phyloP scores from a whole-genome alignment of 805 yeast species.

The Teunomyces lycoperdinae region DNA sequence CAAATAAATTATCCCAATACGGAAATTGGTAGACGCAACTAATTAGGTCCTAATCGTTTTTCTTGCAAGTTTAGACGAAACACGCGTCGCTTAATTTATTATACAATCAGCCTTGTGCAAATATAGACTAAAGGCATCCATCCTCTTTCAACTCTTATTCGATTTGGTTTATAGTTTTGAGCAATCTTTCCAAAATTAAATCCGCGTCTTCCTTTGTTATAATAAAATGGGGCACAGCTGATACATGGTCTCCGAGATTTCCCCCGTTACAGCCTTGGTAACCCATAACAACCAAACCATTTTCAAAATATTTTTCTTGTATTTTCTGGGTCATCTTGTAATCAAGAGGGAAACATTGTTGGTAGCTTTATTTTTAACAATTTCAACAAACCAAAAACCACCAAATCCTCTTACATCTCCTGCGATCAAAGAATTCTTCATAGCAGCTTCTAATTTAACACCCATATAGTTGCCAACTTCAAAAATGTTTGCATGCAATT shows the following conservation, averaged over 20 bases:
- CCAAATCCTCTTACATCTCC: constrained; percentile 67
- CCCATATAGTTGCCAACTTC: constrained; percentile 46
- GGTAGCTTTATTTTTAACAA: constrained; percentile 51
- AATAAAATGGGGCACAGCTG: constrained; percentile 48
- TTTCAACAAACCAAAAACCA: constrained; percentile 56
- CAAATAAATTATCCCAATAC: not conserved
- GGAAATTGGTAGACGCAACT: constrained; percentile 1
- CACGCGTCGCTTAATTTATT: not conserved
- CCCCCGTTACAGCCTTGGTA: constrained; percentile 42
- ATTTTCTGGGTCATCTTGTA: constrained; percentile 37
- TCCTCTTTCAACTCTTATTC: constrained; percentile 8
- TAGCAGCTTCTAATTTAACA: constrained; percentile 18
- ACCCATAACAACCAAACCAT: constrained; percentile 50
- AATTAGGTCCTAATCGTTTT: not conserved
- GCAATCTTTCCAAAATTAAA: constrained; percentile 36
- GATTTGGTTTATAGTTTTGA: constrained; percentile 39
- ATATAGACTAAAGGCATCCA: not conserved
- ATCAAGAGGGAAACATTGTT: constrained; percentile 44
- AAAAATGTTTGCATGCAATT: constrained; percentile 38
- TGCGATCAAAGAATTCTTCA: constrained; percentile 19
- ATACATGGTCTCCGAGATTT: constrained; percentile 41
- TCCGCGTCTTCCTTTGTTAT: constrained; percentile 43
- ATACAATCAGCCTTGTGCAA: not conserved
- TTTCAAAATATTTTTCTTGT: constrained; percentile 33
- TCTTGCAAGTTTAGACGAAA: not conserved